Evolutionary conservation across 192 early-diverging fungal genomes (phyloP).

Genomic region (Oehlia diaphana): DNA sequence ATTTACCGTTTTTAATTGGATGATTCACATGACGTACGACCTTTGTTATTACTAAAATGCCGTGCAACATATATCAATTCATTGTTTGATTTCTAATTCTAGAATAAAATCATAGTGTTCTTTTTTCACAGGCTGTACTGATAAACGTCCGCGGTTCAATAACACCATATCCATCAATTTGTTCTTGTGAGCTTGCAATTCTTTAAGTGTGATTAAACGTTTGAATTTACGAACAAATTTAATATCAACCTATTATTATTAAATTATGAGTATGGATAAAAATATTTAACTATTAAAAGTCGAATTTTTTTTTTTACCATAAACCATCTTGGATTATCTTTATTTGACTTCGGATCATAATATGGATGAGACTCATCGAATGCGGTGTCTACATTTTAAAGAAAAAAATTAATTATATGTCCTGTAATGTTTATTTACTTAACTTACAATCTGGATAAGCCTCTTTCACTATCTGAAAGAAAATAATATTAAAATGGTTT

Average conservation of each 20-base stretch:
- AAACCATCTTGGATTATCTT: slow-evolving; percentile 74
- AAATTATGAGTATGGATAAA: neutral
- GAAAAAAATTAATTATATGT: neutral
- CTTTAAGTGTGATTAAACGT: slow-evolving; percentile 62
- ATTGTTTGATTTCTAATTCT: slow-evolving; percentile 31
- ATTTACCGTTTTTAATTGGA: too few relatives aligned
- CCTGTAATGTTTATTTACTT: neutral
- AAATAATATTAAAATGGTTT: neutral
- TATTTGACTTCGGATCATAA: slow-evolving; percentile 71
- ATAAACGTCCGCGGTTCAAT: slow-evolving; percentile 70
- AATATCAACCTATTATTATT: slow-evolving; percentile 61
- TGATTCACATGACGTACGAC: too few relatives aligned
- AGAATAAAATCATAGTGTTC: slow-evolving; percentile 71
- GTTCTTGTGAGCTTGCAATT: slow-evolving; percentile 58
- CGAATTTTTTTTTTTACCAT: slow-evolving; percentile 52
- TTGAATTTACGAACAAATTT: slow-evolving; percentile 68
- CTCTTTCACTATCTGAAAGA: slow-evolving; percentile 50
- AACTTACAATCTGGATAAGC: slow-evolving; percentile 63
- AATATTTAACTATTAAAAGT: neutral
- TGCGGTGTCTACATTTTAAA: slow-evolving; percentile 48
- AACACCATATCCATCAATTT: slow-evolving; percentile 65
- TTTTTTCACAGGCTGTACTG: slow-evolving; percentile 71
- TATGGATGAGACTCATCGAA: slow-evolving; percentile 75
- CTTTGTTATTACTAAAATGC: too few relatives aligned
- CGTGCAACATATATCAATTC: neutral